Evolutionary conservation across 208 protist species (phyloP), one percentile per base, ranked within the genome.

Genomic region (Trypanosoma boissoni): DNA sequence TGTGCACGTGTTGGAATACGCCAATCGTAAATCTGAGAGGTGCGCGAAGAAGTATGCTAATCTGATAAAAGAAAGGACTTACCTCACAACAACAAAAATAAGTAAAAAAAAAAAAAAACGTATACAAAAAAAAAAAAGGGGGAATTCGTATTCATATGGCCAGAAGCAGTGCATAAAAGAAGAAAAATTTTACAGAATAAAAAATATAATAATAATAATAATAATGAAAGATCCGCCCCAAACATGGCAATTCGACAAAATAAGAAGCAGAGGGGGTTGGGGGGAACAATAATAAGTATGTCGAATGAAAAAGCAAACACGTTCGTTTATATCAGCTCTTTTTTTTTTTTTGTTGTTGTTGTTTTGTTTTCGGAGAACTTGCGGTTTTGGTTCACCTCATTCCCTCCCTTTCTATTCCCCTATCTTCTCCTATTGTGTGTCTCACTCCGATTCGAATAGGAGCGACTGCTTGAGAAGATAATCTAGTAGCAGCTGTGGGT

Each of bases 401-500:
- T 39, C 34, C 34, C 6, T 39, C 12, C 12, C 34, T 39, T 39
- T 12, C 34, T 39, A 6, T 39, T 12, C 34, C 12, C 12, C 34
- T 39, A 12, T 39, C 12, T 39, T 12, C 34, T 39, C 34, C 12
- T 39, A 7, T 6, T 6, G 8, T 10, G 8, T 50, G 44, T 50
- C 44, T 50, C 14, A 50, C 14, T 50, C 44, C 21, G 64, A 61
- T 37, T 83, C 76, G 27, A 94, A 48, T 3, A 94, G 70, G 5
- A 91, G 34, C 9, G 78, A 66, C 56, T 83, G 68, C 37, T 67
- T 41, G 1, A 94, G 74, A 34, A 94, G 45, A 48, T 80, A 94
- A 54, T 88, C 80, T n/a, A 94, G 58, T 42, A 94, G 74, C 32
- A 85, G 44, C 66, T 94, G 86, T 16, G 86, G 82, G 60, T 83